Evolutionary conservation across 208 protist species (phyloP), one percentile per base, ranked within the genome.

Genomic region (Porcisia deanei): DNA sequence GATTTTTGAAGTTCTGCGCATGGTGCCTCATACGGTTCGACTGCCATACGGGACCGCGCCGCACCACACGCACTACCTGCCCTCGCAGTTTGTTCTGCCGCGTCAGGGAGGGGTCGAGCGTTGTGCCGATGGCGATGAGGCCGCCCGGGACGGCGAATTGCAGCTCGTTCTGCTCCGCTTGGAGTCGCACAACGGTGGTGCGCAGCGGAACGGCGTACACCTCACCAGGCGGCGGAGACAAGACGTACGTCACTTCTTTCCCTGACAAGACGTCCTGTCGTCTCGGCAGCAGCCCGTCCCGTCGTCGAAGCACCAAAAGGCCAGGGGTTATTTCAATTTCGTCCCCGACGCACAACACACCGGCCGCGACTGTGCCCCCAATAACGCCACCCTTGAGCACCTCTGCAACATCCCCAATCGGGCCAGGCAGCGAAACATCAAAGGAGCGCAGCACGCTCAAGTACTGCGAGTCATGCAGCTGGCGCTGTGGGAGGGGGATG

Each of bases 371-470:
- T 39, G 97, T 99, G 64, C 99, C 99, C 73, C 99, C 99, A 53
- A 98, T 98, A n/a, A 99, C 98, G 75, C 99, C 99, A 77, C 99
- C 99, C 60, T 96, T 91, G 39, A 99, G 89, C 89, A 20, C 99
- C 94, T 53, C 95, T 87, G 45, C 80, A 69, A 20, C 57, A 57
- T 96, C 90, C 61, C 99, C 99, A 22, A 16, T 52, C 37, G 76
- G 61, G 9, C 76, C 76, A 37, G 99, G 99, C 84, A 99, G 99
- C 88, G 99, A 99, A 41, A 99, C 96, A 86, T 99, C 99, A 83
- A 99, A 99, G 70, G 99, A 99, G 72, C 99, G 98, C 78, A 99
- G 99, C 37, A 99, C 96, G 61, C 99, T 99, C 79, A 99, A 82
- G 47, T 90, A 88, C 49, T 98, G 93, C 20, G 92, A 64, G 8